These are phyloP conservation scores for Colletotrichum sidae DNA, from an alignment of 2,329 filamentous ascomycete genomes.

Conservation along the genomic window DNA sequence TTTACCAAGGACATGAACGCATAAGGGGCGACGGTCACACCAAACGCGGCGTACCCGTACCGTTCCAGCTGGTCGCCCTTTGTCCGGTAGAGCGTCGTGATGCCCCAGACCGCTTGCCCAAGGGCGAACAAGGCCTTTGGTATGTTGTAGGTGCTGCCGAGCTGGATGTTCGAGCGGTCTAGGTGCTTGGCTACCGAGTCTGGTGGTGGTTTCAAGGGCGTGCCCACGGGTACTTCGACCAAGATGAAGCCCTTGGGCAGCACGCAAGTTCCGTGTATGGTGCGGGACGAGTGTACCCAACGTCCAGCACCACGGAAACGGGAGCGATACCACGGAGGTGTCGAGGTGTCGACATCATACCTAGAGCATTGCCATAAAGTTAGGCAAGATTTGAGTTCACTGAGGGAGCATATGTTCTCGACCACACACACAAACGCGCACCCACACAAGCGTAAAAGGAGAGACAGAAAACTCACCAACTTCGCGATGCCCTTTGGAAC, in stretches of 20 bases:
- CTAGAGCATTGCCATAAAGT: constrained; percentile 20
- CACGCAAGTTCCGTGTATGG: constrained; percentile 31
- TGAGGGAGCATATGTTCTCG: no score
- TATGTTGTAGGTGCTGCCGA: constrained; percentile 39
- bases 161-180: constrained; percentile 23
- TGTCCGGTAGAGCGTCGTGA: constrained; percentile 40
- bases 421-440: no score
- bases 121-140: constrained; percentile 37
- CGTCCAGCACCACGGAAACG: constrained; percentile 29
- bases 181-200: constrained; percentile 18
- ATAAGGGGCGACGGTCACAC: constrained; percentile 45
- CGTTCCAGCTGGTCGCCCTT: constrained; percentile 41
- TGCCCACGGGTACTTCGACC: constrained; percentile 35
- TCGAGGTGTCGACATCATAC: constrained; percentile 22
- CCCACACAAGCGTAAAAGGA: no score
- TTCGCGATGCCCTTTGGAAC: constrained; percentile 26
- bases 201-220: constrained; percentile 34
- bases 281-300: constrained; percentile 32
- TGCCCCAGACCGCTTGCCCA: constrained; percentile 40
- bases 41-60: constrained; percentile 47
- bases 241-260: constrained; percentile 30
- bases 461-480: constrained; percentile 12
- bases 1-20: constrained; percentile 46
- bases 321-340: constrained; percentile 22
- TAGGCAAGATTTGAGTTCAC: constrained; percentile 4